Percentiles rank a stretch among this genome's conserved stretches.
phyloP scores from a whole-genome alignment of 192 early-diverging fungal genomes.

The Coemansia sp. region DNA sequence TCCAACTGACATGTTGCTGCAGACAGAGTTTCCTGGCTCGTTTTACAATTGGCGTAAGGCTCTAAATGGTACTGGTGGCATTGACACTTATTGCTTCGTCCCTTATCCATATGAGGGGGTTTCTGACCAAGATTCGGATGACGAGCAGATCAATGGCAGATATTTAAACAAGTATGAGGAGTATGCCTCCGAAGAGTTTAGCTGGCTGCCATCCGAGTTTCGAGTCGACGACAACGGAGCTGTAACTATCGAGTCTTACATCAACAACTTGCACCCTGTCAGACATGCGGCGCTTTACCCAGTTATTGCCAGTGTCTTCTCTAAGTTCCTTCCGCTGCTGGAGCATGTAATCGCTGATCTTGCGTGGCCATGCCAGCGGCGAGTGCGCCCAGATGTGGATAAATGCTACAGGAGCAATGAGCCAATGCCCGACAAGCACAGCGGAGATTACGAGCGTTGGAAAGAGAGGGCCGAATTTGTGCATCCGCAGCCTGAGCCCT shows the following conservation, averaged over 20 bases:
- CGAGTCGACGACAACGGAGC: slow-evolving; percentile 53
- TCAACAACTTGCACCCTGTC: slow-evolving; percentile 72
- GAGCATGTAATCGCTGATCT: slow-evolving; percentile 56
- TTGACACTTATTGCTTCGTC: not conserved
- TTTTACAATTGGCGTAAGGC: slow-evolving; percentile 18
- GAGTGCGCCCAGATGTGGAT: not conserved
- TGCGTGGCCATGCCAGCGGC: not conserved
- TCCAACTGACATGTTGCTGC: slow-evolving; percentile 19
- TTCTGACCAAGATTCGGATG: not conserved
- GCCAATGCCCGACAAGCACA: not conserved
- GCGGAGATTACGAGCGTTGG: not conserved
- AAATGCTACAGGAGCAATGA: not conserved
- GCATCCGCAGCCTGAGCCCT: slow-evolving; percentile 41
- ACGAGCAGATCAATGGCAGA: not conserved
- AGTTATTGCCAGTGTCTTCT: slow-evolving; percentile 56
- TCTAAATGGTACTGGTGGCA: not conserved
- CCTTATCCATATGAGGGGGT: not conserved
- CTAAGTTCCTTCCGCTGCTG: slow-evolving; percentile 64
- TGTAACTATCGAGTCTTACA: slow-evolving; percentile 60
- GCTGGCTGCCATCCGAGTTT: slow-evolving; percentile 73
- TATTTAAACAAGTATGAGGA: not conserved
- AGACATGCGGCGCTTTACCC: slow-evolving; percentile 57
- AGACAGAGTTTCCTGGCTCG: slow-evolving; percentile 17
- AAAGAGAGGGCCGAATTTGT: slow-evolving; percentile 14
- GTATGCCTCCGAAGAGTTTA: slow-evolving; percentile 17